Evolutionary conservation across 1,284 basidiomycete species (phyloP).

Genomic region (Leccinum pachyderme): DNA sequence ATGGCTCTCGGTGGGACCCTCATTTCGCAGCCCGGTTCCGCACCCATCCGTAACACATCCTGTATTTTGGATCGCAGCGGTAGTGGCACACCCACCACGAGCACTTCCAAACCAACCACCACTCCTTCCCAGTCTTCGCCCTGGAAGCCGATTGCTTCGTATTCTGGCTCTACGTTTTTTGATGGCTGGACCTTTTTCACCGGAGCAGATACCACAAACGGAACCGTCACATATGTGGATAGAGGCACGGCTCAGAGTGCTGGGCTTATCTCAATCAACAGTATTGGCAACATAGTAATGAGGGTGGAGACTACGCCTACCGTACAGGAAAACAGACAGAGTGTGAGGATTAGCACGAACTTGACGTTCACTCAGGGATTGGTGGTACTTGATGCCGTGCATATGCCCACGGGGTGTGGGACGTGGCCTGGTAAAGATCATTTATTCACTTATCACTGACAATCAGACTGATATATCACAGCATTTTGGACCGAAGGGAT

Average conservation of each 20-base stretch:
- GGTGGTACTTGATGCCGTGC: slow-evolving; percentile 79
- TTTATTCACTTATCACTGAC: slow-evolving; percentile 17
- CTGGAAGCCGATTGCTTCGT: slow-evolving; percentile 38
- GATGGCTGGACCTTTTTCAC: slow-evolving; percentile 78
- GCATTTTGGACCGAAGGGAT: slow-evolving; percentile 62
- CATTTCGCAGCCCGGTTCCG: slow-evolving; percentile 32
- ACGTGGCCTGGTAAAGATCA: slow-evolving; percentile 69
- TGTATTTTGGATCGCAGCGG: slow-evolving; percentile 27
- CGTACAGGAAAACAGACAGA: slow-evolving; percentile 64
- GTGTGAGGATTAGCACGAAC: slow-evolving; percentile 74
- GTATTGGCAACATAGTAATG: slow-evolving; percentile 75
- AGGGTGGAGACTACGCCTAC: slow-evolving; percentile 76
- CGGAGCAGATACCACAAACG: slow-evolving; percentile 76
- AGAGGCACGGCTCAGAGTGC: slow-evolving; percentile 49
- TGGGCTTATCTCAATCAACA: slow-evolving; percentile 59
- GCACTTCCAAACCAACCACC: slow-evolving; percentile 12
- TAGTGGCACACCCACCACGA: slow-evolving; percentile 21
- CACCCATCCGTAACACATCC: slow-evolving; percentile 26
- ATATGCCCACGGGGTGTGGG: slow-evolving; percentile 89
- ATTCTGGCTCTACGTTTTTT: slow-evolving; percentile 69
- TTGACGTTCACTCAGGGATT: slow-evolving; percentile 60
- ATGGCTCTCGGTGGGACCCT: slow-evolving; percentile 55
- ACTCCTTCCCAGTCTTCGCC: slow-evolving; percentile 29
- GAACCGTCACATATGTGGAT: slow-evolving; percentile 60
- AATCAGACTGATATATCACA: slow-evolving; percentile 6